Percentiles rank a stretch among this genome's conserved stretches.
These are phyloP conservation scores for Fusarium dlaminii DNA, from an alignment of 2,329 filamentous ascomycete genomes.

Conservation along the genomic window DNA sequence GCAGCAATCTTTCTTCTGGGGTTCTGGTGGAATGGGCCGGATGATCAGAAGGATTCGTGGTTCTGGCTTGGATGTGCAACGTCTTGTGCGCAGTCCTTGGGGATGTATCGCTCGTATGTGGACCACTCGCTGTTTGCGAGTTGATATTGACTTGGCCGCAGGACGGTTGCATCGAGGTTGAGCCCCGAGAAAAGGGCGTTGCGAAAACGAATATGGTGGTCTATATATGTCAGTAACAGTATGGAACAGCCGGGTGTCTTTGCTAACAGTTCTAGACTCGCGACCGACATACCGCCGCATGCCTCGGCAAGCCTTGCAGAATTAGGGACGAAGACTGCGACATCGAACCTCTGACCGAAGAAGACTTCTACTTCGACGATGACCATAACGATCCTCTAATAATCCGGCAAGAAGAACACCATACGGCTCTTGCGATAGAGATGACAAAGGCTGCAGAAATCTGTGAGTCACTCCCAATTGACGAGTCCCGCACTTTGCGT, in stretches of 20 bases:
- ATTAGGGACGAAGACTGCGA: conserved; percentile 38
- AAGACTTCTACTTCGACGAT: conserved; percentile 24
- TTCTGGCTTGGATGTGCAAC: conserved; percentile 33
- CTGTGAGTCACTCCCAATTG: background rate
- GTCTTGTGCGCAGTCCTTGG: conserved; percentile 26
- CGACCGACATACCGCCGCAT: conserved; percentile 30
- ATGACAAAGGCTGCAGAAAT: conserved; percentile 15
- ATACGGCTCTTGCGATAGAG: conserved; percentile 22
- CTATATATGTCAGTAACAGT: conserved; percentile 18
- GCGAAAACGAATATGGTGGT: conserved; percentile 36
- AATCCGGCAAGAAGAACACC: conserved; percentile 3
- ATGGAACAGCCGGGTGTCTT: rapidly evolving
- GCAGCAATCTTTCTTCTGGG: conserved; percentile 22
- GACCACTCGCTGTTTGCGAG: rapidly evolving
- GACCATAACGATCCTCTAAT: background rate
- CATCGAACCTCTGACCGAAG: conserved; percentile 7
- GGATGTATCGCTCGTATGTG: conserved; percentile 31
- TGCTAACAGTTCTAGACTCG: background rate
- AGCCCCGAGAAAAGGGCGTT: background rate
- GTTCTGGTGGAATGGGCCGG: conserved; percentile 32
- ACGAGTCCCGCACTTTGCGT: rapidly evolving
- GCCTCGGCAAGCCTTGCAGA: conserved; percentile 22
- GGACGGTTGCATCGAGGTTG: background rate
- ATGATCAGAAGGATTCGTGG: conserved; percentile 37
- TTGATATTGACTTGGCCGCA: background rate